Percentiles rank a stretch among this genome's conserved stretches.
These are phyloP conservation scores for Blastobotrys apis DNA, from an alignment of 1,139 yeast genomes.

Conservation along the genomic window DNA sequence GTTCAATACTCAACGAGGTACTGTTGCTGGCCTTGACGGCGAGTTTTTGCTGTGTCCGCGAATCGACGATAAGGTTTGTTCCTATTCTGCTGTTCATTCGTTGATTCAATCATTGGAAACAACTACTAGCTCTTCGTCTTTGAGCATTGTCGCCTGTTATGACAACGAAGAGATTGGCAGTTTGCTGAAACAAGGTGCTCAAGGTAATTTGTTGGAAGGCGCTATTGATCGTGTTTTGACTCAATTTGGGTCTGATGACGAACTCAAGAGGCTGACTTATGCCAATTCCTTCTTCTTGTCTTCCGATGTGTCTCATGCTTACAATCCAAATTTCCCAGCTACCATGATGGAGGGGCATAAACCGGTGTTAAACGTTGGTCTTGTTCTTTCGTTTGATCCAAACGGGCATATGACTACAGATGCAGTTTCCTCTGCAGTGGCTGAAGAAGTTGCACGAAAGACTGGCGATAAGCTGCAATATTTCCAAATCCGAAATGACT, in stretches of 20 bases:
- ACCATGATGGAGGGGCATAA: conserved; percentile 64
- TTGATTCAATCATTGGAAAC: conserved; percentile 43
- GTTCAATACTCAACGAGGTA: conserved; percentile 78
- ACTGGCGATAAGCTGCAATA: conserved; percentile 56
- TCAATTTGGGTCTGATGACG: conserved; percentile 47
- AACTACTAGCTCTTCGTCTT: conserved; percentile 24
- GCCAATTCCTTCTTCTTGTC: conserved; percentile 77
- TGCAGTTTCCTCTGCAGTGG: conserved; percentile 54
- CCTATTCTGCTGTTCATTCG: conserved; percentile 74
- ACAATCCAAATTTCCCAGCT: conserved; percentile 75
- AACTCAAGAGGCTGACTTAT: conserved; percentile 27
- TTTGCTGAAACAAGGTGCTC: conserved; percentile 86
- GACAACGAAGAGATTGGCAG: conserved; percentile 96
- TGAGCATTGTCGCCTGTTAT: conserved; percentile 61
- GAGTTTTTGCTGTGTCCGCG: conserved; percentile 91
- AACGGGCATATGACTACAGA: conserved; percentile 76
- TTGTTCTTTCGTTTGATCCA: conserved; percentile 60
- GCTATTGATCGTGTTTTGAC: conserved; percentile 62
- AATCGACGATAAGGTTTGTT: conserved; percentile 86
- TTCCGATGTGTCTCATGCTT: conserved; percentile 92
- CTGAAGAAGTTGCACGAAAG: conserved; percentile 52
- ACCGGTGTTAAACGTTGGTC: conserved; percentile 69
- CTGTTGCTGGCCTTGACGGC: conserved; percentile 81
- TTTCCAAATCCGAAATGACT: conserved; percentile 54
- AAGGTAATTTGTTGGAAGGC: conserved; percentile 79